Conservation (phyloP, 768 basidiomycete species). For the Russula sp. region DNA sequence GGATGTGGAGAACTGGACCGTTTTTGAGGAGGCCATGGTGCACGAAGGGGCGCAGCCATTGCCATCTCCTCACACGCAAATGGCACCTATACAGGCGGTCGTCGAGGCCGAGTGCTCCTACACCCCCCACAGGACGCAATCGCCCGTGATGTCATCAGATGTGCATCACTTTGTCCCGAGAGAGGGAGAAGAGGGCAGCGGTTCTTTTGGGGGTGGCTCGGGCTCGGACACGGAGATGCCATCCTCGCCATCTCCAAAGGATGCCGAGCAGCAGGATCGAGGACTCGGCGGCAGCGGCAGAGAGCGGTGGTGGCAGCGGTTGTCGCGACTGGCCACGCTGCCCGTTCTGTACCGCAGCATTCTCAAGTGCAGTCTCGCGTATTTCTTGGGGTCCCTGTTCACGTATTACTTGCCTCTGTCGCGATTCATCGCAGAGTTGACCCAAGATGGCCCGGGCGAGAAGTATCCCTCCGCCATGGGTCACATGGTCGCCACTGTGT, state of each 20-base stretch:
- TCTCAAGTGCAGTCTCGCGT: conserved; percentile 87
- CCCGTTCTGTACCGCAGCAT: conserved; percentile 59
- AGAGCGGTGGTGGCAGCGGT: conserved; percentile 3
- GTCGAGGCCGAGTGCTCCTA: background rate
- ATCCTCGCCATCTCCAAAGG: background rate
- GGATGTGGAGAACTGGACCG: conserved; percentile 16
- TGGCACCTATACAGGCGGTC: background rate
- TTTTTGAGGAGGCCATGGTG: conserved; percentile 17
- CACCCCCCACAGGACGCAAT: background rate
- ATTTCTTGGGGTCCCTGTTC: conserved; percentile 85
- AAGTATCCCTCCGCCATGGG: conserved; percentile 65
- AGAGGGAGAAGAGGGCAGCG: background rate
- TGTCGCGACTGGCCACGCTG: conserved; percentile 32
- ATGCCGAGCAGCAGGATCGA: background rate
- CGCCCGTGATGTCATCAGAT: conserved; percentile 4
- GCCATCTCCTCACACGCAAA: background rate
- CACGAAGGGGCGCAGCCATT: background rate
- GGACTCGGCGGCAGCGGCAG: background rate
- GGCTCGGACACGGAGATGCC: background rate
- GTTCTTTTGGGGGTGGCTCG: background rate
- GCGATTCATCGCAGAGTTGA: conserved; percentile 53
- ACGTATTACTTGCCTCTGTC: conserved; percentile 80
- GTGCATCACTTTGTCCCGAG: background rate
- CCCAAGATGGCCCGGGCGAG: conserved; percentile 40
- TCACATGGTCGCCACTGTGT: conserved; percentile 94